Conservation (phyloP, 306 rosid species). For the Dalbergia cochinchinensis region DNA sequence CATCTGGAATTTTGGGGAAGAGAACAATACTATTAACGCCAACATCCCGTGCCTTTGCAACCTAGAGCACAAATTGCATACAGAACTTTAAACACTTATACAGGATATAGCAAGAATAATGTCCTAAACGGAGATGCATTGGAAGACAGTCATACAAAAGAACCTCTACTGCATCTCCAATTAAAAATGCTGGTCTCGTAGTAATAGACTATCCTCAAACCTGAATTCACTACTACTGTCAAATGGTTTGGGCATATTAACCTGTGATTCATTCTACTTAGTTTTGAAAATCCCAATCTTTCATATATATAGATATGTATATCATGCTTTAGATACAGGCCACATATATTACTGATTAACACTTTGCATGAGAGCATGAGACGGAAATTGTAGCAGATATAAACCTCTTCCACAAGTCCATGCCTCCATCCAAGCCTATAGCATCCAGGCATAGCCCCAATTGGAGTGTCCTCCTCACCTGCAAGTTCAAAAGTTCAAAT, state of each 20-base stretch:
- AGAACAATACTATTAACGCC: constrained; percentile 91
- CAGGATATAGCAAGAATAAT: constrained; percentile 12
- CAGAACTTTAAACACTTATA: constrained; percentile 5
- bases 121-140: not conserved
- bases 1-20: constrained; percentile 97
- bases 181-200: constrained; percentile 9
- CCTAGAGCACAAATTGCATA: constrained; percentile 65
- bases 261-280: constrained; percentile 10
- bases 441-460: constrained; percentile 99
- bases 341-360: constrained; percentile 27
- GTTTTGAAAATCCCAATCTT: not conserved
- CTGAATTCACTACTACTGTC: constrained; percentile 8
- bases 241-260: constrained; percentile 20
- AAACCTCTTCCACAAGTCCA: constrained; percentile 94
- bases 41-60: constrained; percentile 87
- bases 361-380: constrained; percentile 13
- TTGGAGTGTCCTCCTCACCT: constrained; percentile 92
- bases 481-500: constrained; percentile 47
- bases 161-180: constrained; percentile 13
- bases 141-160: constrained; percentile 18
- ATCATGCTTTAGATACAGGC: constrained; percentile 12
- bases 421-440: constrained; percentile 98
- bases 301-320: too few relatives aligned
- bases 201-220: constrained; percentile 5
- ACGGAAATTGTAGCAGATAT: constrained; percentile 28